Evolutionary conservation across 352 stramenopile species (phyloP).

Genomic region (Pythium scleroteichum): DNA sequence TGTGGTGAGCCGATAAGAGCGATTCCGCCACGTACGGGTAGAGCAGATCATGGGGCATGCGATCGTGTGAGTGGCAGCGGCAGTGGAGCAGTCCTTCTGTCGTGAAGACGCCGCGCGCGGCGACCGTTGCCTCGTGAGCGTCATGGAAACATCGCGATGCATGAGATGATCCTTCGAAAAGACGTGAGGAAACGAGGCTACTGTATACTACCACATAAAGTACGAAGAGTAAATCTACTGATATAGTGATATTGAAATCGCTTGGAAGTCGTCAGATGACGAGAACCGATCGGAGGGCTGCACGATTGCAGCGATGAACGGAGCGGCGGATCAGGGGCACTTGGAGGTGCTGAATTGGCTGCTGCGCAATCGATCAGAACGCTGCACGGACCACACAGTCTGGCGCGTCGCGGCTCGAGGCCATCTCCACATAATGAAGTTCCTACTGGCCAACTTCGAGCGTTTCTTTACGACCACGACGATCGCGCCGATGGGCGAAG

Average conservation of each 20-base stretch:
- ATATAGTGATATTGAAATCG: slow-evolving; percentile 28
- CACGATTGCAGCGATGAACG: slow-evolving; percentile 45
- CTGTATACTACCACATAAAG: too few species aligned
- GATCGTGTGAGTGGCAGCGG: slow-evolving; percentile 11
- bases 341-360: slow-evolving; percentile 55
- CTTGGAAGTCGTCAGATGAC: slow-evolving; percentile 40
- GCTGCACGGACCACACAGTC: slow-evolving; percentile 51
- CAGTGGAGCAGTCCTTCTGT: slow-evolving; percentile 25
- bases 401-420: slow-evolving; percentile 52
- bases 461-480: slow-evolving; percentile 41
- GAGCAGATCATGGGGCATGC: neutral
- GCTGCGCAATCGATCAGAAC: slow-evolving; percentile 36
- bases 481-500: slow-evolving; percentile 49
- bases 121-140: too few species aligned
- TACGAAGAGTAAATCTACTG: too few species aligned
- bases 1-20: neutral
- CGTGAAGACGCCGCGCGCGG: too few species aligned
- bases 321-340: slow-evolving; percentile 43
- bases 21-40: neutral
- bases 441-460: neutral
- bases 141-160: too few species aligned
- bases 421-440: slow-evolving; percentile 21
- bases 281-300: slow-evolving; percentile 36
- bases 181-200: too few species aligned
- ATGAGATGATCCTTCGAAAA: too few species aligned